Conservation (phyloP, 768 basidiomycete species). For the Leccinum sublutescens region DNA sequence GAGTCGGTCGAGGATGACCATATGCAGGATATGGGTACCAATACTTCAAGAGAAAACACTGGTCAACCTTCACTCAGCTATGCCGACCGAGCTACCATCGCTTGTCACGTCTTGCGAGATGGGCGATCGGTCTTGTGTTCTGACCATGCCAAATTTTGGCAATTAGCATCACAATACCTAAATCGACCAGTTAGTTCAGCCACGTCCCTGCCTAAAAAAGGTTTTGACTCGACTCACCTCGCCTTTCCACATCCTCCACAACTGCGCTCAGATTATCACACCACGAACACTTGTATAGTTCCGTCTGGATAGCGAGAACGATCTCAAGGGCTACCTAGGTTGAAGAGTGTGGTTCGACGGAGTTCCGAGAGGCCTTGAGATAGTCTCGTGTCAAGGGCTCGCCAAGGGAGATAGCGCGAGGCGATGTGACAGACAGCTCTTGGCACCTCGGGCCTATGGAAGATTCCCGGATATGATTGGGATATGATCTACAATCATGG, state of each 20-base stretch:
- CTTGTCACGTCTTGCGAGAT: not conserved
- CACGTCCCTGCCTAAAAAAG: not conserved
- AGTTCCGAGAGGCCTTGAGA: not conserved
- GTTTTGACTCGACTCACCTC: slow-evolving; percentile 28
- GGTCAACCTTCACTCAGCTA: not conserved
- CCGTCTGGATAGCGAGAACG: slow-evolving; percentile 25
- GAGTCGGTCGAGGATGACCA: too few relatives aligned
- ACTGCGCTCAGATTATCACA: slow-evolving; percentile 62
- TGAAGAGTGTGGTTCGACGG: not conserved
- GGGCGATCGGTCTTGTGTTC: slow-evolving; percentile 15
- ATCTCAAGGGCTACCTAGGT: not conserved
- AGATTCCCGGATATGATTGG: not conserved
- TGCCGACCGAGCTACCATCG: not conserved
- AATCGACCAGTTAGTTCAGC: not conserved
- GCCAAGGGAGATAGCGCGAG: not conserved
- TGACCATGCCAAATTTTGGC: slow-evolving; percentile 15
- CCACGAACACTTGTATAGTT: slow-evolving; percentile 57
- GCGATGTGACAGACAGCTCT: not conserved
- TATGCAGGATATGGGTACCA: too few relatives aligned
- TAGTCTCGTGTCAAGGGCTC: not conserved
- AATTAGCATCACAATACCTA: slow-evolving; percentile 17
- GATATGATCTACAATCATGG: too few relatives aligned
- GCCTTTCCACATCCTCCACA: slow-evolving; percentile 44
- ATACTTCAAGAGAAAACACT: not conserved
- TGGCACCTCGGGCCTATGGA: not conserved